Conservation (phyloP, 2,329 filamentous ascomycete species). For the Fusarium paranaense region DNA sequence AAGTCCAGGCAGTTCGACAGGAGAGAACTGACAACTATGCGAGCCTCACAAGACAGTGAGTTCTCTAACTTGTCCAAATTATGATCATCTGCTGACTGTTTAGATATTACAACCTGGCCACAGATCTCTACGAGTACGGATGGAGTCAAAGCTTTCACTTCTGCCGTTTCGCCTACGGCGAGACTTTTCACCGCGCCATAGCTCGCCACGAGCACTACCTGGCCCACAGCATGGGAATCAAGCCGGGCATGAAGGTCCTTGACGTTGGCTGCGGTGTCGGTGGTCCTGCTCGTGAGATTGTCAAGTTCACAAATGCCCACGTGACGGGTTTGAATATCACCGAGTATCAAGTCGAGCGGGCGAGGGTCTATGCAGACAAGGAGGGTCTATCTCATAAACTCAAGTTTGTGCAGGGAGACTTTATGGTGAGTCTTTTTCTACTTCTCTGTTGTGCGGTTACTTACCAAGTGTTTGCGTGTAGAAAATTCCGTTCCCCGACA, state of each 20-base stretch:
- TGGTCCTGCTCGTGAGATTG: conserved; percentile 92
- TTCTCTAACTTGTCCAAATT: conserved; percentile 5
- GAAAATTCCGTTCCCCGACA: conserved; percentile 93
- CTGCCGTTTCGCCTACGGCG: conserved; percentile 87
- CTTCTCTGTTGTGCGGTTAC: not conserved
- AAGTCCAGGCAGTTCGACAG: conserved; percentile 77
- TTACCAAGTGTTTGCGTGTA: conserved; percentile 43
- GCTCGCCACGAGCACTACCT: conserved; percentile 96
- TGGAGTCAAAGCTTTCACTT: conserved; percentile 97
- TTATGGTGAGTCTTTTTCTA: conserved; percentile 72
- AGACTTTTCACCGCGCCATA: conserved; percentile 88
- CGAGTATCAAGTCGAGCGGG: conserved; percentile 94
- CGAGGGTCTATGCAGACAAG: conserved; percentile 81
- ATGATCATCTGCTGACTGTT: not conserved
- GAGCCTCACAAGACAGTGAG: conserved; percentile 86
- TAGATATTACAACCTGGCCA: conserved; percentile 92
- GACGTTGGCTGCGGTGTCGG: conserved; percentile 96
- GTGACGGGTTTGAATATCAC: conserved; percentile 95
- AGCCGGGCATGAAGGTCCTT: conserved; percentile 85
- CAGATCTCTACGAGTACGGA: conserved; percentile 92
- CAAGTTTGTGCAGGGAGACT: conserved; percentile 89
- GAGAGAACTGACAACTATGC: conserved; percentile 86
- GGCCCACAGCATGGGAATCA: conserved; percentile 84
- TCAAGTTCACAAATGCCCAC: conserved; percentile 89
- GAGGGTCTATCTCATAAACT: conserved; percentile 82